Evolutionary conservation across 1,284 basidiomycete species (phyloP), one percentile per base, ranked within the genome.

Genomic region (Fomitopsis palustris): DNA sequence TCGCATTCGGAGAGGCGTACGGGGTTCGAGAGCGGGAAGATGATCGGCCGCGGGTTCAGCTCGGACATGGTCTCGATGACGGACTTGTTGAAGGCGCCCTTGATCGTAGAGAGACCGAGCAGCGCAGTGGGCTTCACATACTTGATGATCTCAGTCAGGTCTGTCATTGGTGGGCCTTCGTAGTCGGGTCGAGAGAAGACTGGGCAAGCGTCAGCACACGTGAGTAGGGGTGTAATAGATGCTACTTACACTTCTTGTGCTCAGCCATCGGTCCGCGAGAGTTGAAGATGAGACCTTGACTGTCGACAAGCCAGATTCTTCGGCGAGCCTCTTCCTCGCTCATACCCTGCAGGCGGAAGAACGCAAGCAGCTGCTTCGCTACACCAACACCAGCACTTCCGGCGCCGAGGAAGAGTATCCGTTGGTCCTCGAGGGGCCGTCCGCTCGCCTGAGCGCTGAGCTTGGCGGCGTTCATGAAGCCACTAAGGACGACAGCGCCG

Each of bases 1-100:
- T 90, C 88, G 70, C 90, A 91, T 72, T 94, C 92, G 39, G 90
- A 92, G 59, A 95, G 85, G 53, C 83, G 81, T 52, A 93, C 89
- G 31, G 96, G 96, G 78, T 98, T 98, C 37, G 92, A 95, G n/a
- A 98, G 86, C 53, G 96, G 93, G 83, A 98, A 97, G 73, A 98
- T 87, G 78, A 97, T 96, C 27, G 96, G 95, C 23, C 88, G 84
- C 21, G 85, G 79, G 77, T 96, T 97, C 65, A 92, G 80, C 53
- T 84, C 81, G n/a, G 89, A 86, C 94, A 98, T 96, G 12, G 83
- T 78, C 66, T 85, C 79, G 62, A 98, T 85, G 56, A 95, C 88
- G 12, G 82, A 77, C 59, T 88, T 80, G 61, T 80, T 84, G 77
- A 98, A 98, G 1, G 94, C 91, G 52, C 88, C 87, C 65, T 84